Evolutionary conservation across 2,329 filamentous ascomycete genomes (phyloP).

Genomic region (Alternaria ventricosa): DNA sequence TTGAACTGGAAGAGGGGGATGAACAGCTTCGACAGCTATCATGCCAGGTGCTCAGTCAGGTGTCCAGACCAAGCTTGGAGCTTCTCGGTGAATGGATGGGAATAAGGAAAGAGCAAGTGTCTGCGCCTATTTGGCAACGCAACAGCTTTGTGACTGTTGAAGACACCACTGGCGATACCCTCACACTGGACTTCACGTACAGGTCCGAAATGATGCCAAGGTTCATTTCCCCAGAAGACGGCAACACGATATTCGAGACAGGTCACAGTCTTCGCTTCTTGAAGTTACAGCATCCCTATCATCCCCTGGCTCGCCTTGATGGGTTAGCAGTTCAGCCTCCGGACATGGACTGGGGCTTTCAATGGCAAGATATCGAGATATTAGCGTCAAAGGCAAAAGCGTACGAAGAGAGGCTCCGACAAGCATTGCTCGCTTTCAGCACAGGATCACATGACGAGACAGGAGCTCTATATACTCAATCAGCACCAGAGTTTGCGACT

Average conservation of each 20-base stretch:
- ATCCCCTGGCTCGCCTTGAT: constrained; percentile 67
- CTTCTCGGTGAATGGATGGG: constrained; percentile 79
- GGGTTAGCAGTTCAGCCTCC: constrained; percentile 62
- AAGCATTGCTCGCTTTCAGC: constrained; percentile 38
- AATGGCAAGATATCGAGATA: constrained; percentile 71
- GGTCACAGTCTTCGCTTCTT: constrained; percentile 78
- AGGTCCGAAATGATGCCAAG: constrained; percentile 70
- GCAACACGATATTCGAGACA: constrained; percentile 76
- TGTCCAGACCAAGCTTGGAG: constrained; percentile 70
- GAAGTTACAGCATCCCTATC: constrained; percentile 71
- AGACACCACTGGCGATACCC: constrained; percentile 30
- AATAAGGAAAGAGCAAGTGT: constrained; percentile 54
- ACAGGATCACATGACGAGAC: background rate
- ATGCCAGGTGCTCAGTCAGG: constrained; percentile 69
- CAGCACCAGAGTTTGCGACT: background rate
- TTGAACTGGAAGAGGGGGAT: constrained; percentile 67
- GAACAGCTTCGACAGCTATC: constrained; percentile 68
- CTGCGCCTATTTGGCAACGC: constrained; percentile 34
- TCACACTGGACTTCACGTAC: constrained; percentile 64
- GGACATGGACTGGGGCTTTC: constrained; percentile 70
- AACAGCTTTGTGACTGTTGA: constrained; percentile 40
- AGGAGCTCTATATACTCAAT: background rate
- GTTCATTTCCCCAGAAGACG: constrained; percentile 75
- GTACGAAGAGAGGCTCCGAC: constrained; percentile 56
- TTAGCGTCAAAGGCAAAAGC: constrained; percentile 66